Base-by-base conservation (phyloP, 106 monocot genomes). In the Ottelia alismoides region DNA sequence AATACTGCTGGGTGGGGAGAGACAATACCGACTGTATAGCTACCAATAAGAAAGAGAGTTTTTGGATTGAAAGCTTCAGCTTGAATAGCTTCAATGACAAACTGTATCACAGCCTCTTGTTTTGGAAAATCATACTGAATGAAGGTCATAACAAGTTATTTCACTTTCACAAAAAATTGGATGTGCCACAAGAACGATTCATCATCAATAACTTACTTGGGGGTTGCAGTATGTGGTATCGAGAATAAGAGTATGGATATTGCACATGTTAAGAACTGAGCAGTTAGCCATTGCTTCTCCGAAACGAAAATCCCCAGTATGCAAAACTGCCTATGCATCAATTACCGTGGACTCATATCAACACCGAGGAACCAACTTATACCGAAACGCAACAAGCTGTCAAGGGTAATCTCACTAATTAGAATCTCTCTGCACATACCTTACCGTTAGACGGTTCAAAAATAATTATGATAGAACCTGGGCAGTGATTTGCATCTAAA, bases 71-170 rank as follows among this genome's bases (percentile, higher is more conserved):
- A 98, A 40, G 96, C 72, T 68, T 98, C 89, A 47, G 96, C 96
- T 79, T 85, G 96, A 66, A 98, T 98, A 52, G 89, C 90, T 64
- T 98, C 98, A 62, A 90, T 86, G 20, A 98, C 85, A 64, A 98
- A 98, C 55, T 98, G 90, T 53, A 83, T 79, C 14, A 90, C 82
- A 25, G 78, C 76, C 21, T 90, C 89, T 77, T 98, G 96, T 56
- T 79, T 90, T 47, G 96, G 96, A 70, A 98, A 98, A 56, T 85
- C 85, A 69, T 90, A 98, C 96, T 98, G 79, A 62, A n/a, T n/a
- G 47, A 18, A 48, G 35, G 1, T 21, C 12, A 43, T 7, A 6
- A 43, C 16, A 6, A 43, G 40, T 43, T 43, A 43, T n/a, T n/a
- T 43, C 16, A 7, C 40, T 43, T 16, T 43, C 16, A 7, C 16